phyloP scores from a whole-genome alignment of 2,329 filamentous ascomycete species.

The Penicillium sp. region DNA sequence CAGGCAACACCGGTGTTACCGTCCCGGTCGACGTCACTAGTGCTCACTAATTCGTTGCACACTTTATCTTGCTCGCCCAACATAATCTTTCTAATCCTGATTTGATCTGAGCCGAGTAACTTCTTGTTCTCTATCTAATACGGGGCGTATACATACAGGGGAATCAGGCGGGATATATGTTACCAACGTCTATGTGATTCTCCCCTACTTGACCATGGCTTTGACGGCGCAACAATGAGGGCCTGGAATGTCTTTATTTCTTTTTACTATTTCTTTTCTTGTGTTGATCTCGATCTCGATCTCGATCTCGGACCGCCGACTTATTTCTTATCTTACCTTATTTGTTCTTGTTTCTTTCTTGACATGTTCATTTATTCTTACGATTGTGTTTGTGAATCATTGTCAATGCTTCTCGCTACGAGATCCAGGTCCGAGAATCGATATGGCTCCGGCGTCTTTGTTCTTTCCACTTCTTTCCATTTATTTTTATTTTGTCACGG shows the following conservation, averaged over 20 bases:
- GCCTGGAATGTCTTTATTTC: slow-evolving; percentile 23
- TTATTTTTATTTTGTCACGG: background rate
- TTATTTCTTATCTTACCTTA: slow-evolving; percentile 17
- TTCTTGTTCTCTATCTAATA: slow-evolving; percentile 35
- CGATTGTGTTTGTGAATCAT: slow-evolving; percentile 13
- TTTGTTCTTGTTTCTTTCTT: slow-evolving; percentile 18
- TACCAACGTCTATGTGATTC: slow-evolving; percentile 28
- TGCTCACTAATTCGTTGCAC: slow-evolving; percentile 30
- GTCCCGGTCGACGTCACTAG: slow-evolving; percentile 30
- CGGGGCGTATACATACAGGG: slow-evolving; percentile 41
- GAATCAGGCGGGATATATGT: slow-evolving; percentile 35
- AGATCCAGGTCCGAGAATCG: slow-evolving; percentile 10
- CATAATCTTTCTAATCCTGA: slow-evolving; percentile 28
- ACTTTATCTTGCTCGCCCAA: slow-evolving; percentile 25
- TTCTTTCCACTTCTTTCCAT: slow-evolving; percentile 7
- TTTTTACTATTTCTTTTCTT: slow-evolving; percentile 15
- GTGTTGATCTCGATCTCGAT: slow-evolving; percentile 11
- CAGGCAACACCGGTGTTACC: slow-evolving; percentile 26
- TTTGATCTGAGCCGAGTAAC: slow-evolving; percentile 16
- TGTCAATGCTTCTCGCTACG: slow-evolving; percentile 17
- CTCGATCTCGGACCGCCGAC: slow-evolving; percentile 1
- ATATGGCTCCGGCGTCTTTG: slow-evolving; percentile 6
- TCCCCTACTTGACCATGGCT: slow-evolving; percentile 28
- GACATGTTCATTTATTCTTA: slow-evolving; percentile 20
- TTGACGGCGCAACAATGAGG: slow-evolving; percentile 34